Conservation (phyloP, 2,329 filamentous ascomycete genomes). For the Xylaria arbuscula region DNA sequence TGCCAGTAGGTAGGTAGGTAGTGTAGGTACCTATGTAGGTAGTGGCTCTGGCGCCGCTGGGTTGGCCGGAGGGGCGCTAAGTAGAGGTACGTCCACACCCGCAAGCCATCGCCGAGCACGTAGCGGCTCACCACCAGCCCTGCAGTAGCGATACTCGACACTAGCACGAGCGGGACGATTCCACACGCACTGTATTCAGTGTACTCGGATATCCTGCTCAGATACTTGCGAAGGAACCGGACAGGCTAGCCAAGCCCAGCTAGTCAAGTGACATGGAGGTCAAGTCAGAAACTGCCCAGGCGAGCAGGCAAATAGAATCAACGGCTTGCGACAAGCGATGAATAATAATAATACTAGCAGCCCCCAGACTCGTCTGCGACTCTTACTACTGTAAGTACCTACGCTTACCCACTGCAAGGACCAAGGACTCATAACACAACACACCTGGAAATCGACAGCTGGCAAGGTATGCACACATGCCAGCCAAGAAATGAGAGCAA, state of each 20-base stretch:
- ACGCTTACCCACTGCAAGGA: slow-evolving; percentile 11
- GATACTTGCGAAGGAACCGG: slow-evolving; percentile 10
- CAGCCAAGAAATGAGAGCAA: slow-evolving; percentile 16
- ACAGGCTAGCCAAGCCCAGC: slow-evolving; percentile 9
- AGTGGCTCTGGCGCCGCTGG: slow-evolving; percentile 8
- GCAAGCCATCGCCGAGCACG: slow-evolving; percentile 22
- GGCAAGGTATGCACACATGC: slow-evolving; percentile 16
- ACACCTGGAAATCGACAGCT: slow-evolving; percentile 1
- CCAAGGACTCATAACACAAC: slow-evolving; percentile 6
- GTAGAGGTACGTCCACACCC: slow-evolving; percentile 28
- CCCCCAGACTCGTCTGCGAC: not conserved
- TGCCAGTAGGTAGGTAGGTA: no score
- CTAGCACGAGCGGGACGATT: not conserved
- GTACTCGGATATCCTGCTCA: slow-evolving; percentile 11
- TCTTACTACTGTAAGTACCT: no score
- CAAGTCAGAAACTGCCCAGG: slow-evolving; percentile 19
- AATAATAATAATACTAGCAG: slow-evolving; percentile 25
- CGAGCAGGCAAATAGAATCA: slow-evolving; percentile 20
- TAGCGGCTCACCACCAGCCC: slow-evolving; percentile 17
- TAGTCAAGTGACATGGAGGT: slow-evolving; percentile 24
- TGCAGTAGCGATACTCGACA: slow-evolving; percentile 30
- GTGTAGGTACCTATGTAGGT: no score
- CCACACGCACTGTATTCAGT: slow-evolving; percentile 29
- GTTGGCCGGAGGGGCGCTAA: slow-evolving; percentile 22
- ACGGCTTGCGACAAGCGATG: slow-evolving; percentile 31